Conservation (phyloP, 169 alveolate genomes). For the Cryptosporidium sp. region DNA sequence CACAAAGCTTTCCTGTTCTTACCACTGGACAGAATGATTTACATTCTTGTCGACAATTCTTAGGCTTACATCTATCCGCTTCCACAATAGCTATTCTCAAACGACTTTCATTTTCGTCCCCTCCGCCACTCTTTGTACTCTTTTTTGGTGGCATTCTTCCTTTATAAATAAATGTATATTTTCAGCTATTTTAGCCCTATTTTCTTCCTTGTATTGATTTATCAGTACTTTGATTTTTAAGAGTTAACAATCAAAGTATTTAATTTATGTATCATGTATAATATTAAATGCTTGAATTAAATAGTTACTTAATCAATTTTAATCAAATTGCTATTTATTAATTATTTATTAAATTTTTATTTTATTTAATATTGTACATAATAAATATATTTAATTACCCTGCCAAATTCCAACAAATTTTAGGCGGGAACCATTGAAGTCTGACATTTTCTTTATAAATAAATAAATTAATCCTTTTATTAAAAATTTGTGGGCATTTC, state of each 20-base stretch:
- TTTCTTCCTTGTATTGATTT: not conserved
- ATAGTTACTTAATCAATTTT: too few relatives aligned
- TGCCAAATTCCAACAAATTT: not conserved
- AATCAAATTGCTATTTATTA: too few relatives aligned
- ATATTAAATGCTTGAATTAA: too few relatives aligned
- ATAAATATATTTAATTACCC: not conserved
- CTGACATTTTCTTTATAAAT: not conserved
- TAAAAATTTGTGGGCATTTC: not conserved
- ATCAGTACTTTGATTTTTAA: not conserved
- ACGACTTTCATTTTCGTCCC: slow-evolving; percentile 89
- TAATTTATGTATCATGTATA: too few relatives aligned
- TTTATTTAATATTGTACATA: not conserved
- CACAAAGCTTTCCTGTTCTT: slow-evolving; percentile 96
- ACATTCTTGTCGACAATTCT: slow-evolving; percentile 97
- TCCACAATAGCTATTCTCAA: slow-evolving; percentile 98
- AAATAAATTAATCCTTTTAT: not conserved
- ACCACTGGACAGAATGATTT: slow-evolving; percentile 92
- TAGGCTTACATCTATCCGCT: slow-evolving; percentile 98
- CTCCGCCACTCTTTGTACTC: slow-evolving; percentile 72
- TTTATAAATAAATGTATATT: too few relatives aligned
- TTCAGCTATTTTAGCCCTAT: not conserved
- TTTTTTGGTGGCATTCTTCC: slow-evolving; percentile 75
- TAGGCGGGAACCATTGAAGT: not conserved
- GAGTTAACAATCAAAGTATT: too few relatives aligned
- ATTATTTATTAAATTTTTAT: not conserved